A percentile compares a stretch with the other conserved stretches of the same genome.
Evolutionary conservation across 371 early-diverging fungal genomes (phyloP).

Genomic region (Synchytrium microbalum): DNA sequence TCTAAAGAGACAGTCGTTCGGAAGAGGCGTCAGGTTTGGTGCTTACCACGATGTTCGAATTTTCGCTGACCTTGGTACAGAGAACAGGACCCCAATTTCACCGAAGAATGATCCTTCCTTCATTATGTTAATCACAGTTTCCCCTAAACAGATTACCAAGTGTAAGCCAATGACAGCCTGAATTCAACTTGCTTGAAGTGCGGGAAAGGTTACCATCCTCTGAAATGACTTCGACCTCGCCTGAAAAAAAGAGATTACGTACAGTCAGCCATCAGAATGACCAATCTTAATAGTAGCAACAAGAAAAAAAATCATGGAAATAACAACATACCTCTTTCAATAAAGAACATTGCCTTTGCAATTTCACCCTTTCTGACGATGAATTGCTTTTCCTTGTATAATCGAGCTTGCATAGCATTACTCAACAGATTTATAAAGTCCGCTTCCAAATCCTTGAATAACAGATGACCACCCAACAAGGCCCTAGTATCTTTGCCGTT

Average conservation of each 20-base stretch:
- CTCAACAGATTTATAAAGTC: conserved; percentile 26
- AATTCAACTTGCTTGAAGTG: too few species aligned
- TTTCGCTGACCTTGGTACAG: conserved; percentile 30
- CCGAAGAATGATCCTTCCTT: conserved; percentile 42
- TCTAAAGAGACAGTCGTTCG: conserved; percentile 16
- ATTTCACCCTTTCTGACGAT: conserved; percentile 38
- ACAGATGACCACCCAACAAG: conserved; percentile 29
- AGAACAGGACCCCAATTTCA: conserved; percentile 40
- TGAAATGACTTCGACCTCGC: conserved; percentile 35
- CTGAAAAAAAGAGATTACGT: too few species aligned
- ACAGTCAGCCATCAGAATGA: too few species aligned
- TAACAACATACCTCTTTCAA: too few species aligned
- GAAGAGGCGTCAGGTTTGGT: background rate
- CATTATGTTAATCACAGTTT: conserved; percentile 40
- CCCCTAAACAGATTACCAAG: conserved; percentile 18
- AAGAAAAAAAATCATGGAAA: too few species aligned
- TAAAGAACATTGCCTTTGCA: conserved; percentile 39
- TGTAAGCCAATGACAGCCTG: background rate
- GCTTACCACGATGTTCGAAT: background rate
- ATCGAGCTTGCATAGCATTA: conserved; percentile 31
- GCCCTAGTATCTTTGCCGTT: too few species aligned
- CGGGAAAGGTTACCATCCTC: conserved; percentile 28
- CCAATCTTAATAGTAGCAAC: too few species aligned
- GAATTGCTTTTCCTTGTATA: conserved; percentile 29
- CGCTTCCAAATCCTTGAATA: conserved; percentile 33